These are phyloP conservation scores for Niveomyces coronatus DNA, from an alignment of 2,329 filamentous ascomycete genomes.

Conservation along the genomic window DNA sequence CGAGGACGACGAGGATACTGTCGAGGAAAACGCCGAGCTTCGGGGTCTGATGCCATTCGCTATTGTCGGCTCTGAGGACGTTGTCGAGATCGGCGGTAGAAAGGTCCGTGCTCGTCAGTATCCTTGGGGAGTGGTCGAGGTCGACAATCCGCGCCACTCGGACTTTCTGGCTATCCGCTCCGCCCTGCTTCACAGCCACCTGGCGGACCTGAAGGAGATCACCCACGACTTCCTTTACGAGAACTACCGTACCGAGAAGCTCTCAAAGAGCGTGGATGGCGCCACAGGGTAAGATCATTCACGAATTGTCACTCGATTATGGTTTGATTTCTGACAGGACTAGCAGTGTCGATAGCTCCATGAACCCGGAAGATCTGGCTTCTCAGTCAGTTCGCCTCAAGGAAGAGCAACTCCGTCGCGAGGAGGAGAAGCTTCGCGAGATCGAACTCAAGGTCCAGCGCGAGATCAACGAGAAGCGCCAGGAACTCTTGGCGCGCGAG, in stretches of 20 bases:
- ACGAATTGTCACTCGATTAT: too few species aligned
- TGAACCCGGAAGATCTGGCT: slow-evolving; percentile 96
- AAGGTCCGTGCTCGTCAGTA: slow-evolving; percentile 93
- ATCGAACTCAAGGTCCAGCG: slow-evolving; percentile 99
- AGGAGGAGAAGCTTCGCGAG: slow-evolving; percentile 99
- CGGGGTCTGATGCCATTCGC: slow-evolving; percentile 97
- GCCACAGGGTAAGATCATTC: slow-evolving; percentile 71
- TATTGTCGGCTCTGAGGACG: slow-evolving; percentile 94
- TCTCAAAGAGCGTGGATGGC: slow-evolving; percentile 97
- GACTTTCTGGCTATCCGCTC: slow-evolving; percentile 97
- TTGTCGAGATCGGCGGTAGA: slow-evolving; percentile 86
- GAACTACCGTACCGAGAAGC: slow-evolving; percentile 99
- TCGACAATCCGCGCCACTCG: slow-evolving; percentile 97
- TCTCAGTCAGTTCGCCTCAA: slow-evolving; percentile 97
- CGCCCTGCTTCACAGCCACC: slow-evolving; percentile 90
- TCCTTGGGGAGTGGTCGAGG: slow-evolving; percentile 97
- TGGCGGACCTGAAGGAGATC: slow-evolving; percentile 98
- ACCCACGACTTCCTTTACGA: slow-evolving; percentile 99
- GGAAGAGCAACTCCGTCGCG: slow-evolving; percentile 97
- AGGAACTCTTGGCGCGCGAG: slow-evolving; percentile 93
- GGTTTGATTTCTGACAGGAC: too few species aligned
- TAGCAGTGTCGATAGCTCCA: slow-evolving; percentile 65
- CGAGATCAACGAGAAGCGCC: slow-evolving; percentile 99
- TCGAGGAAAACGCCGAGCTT: slow-evolving; percentile 97
- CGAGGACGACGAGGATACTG: slow-evolving; percentile 98